phyloP scores from a whole-genome alignment of 2,329 filamentous ascomycete species.

The Pseudocercospora crystallina region DNA sequence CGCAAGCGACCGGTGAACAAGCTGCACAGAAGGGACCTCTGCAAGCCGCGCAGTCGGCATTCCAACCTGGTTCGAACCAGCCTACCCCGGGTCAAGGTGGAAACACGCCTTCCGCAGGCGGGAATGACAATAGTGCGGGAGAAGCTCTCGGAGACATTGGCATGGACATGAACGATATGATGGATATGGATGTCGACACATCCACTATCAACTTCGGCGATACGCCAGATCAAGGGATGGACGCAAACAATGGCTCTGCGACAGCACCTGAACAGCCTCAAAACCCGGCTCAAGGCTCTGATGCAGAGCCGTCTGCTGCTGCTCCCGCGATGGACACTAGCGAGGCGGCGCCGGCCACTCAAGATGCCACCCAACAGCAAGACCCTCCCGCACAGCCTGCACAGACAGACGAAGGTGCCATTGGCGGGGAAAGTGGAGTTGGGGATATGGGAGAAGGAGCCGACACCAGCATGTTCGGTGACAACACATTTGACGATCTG shows the following conservation, averaged over 20 bases:
- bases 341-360: not conserved
- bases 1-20: constrained; percentile 8
- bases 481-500: constrained; percentile 29
- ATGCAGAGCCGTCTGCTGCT: not conserved
- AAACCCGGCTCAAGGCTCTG: not conserved
- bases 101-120: constrained; percentile 1
- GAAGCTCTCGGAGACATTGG: constrained; percentile 16
- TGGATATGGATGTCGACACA: constrained; percentile 25
- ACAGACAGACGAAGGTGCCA: no score
- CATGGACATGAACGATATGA: constrained; percentile 22
- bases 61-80: not conserved
- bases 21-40: not conserved
- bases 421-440: not conserved
- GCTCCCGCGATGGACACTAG: not conserved
- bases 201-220: constrained; percentile 20
- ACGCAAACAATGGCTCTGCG: constrained; percentile 1
- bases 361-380: not conserved
- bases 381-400: not conserved
- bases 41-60: constrained; percentile 1
- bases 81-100: not conserved
- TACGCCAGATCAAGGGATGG: not conserved
- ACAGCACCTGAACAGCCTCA: not conserved
- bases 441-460: constrained; percentile 3
- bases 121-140: constrained; percentile 39
- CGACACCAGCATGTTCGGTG: constrained; percentile 17